phyloP scores from a whole-genome alignment of 306 rosid species.

The Castanea sativa region DNA sequence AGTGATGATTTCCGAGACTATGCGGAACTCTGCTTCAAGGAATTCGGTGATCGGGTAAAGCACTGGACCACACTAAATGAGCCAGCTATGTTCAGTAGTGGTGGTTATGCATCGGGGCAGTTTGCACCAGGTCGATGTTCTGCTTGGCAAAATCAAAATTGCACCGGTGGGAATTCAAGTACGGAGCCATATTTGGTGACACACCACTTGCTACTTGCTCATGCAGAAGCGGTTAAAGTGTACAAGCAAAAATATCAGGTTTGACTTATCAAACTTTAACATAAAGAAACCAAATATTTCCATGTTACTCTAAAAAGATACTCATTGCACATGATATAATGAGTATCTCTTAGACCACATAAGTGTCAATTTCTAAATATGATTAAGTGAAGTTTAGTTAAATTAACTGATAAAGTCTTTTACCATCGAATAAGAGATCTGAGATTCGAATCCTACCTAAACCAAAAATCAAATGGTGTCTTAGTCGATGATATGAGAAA shows the following conservation, averaged over 20 bases:
- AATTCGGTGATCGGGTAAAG: constrained; percentile 68
- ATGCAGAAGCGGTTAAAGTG: constrained; percentile 50
- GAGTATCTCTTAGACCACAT: background rate
- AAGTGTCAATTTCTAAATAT: background rate
- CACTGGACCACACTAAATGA: constrained; percentile 71
- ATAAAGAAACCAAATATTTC: background rate
- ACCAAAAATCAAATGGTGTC: too few relatives aligned
- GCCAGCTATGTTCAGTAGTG: constrained; percentile 37
- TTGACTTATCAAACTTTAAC: background rate
- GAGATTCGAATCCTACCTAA: rapidly evolving
- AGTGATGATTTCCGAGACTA: constrained; percentile 48
- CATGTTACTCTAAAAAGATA: background rate
- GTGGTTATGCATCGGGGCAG: constrained; percentile 46
- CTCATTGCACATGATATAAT: background rate
- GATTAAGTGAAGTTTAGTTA: too few relatives aligned
- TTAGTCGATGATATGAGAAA: too few relatives aligned
- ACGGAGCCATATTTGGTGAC: constrained; percentile 63
- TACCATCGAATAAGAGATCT: too few relatives aligned
- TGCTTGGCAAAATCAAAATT: constrained; percentile 39
- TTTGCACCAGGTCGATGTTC: constrained; percentile 71
- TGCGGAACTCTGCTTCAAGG: constrained; percentile 61
- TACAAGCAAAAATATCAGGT: constrained; percentile 63
- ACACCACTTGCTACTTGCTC: constrained; percentile 62
- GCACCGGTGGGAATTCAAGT: constrained; percentile 59
- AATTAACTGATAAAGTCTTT: too few relatives aligned